Evolutionary conservation across 371 early-diverging fungal species (phyloP).

Genomic region (Parasitella parasitica): DNA sequence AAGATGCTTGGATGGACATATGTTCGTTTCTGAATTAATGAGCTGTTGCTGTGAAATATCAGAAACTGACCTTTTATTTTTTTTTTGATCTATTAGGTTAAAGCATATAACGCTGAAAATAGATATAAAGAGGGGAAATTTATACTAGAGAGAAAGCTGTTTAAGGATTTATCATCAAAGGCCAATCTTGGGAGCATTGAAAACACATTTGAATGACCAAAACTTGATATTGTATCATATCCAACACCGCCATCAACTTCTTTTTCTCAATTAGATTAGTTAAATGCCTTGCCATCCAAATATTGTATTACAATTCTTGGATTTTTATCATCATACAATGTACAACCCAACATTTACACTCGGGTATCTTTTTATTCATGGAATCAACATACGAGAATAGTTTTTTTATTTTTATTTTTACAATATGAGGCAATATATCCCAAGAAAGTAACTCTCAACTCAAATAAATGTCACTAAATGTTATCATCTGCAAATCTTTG

Average conservation of each 20-base stretch:
- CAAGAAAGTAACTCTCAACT: too few species aligned
- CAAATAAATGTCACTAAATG: not conserved
- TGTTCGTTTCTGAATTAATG: conserved; percentile 36
- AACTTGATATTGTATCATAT: not conserved
- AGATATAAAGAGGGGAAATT: conserved; percentile 79
- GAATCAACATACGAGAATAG: not conserved
- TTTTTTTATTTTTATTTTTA: not conserved
- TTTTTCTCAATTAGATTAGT: not conserved
- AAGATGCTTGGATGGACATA: conserved; percentile 75
- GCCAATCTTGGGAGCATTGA: not conserved
- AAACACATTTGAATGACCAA: not conserved
- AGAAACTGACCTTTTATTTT: not conserved
- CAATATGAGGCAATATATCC: not conserved
- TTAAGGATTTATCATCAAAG: conserved; percentile 1
- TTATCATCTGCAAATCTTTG: not conserved
- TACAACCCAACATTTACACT: not conserved
- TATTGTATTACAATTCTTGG: too few species aligned
- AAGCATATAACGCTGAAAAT: conserved; percentile 63
- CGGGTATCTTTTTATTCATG: not conserved
- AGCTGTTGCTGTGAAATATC: not conserved
- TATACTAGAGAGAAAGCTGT: conserved; percentile 53
- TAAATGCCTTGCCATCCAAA: not conserved
- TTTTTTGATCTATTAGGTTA: conserved; percentile 29
- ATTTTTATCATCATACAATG: not conserved
- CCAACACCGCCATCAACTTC: not conserved